Evolutionary conservation across 805 yeast species (phyloP).

Genomic region (Debaryomyces tyrocola): DNA sequence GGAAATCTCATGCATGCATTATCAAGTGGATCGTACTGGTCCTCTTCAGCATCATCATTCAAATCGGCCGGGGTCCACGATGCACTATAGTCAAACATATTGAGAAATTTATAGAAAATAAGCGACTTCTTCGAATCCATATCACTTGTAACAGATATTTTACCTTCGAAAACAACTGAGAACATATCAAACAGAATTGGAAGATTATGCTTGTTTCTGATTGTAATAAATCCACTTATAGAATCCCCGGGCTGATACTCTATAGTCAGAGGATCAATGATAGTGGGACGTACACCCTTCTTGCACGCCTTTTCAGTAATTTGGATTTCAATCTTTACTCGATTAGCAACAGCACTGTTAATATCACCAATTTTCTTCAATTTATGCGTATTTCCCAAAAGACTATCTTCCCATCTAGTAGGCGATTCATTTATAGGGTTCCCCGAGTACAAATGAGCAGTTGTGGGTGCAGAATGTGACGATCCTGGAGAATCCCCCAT

Average conservation of each 20-base stretch:
- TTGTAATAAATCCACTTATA: constrained; percentile 44
- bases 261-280: constrained; percentile 29
- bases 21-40: constrained; percentile 44
- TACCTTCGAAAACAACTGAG: constrained; percentile 44
- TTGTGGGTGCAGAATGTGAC: constrained; percentile 4
- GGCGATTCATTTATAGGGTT: constrained; percentile 24
- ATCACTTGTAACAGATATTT: constrained; percentile 24
- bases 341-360: constrained; percentile 24
- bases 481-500: constrained; percentile 5
- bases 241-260: constrained; percentile 44
- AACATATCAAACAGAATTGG: constrained; percentile 46
- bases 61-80: constrained; percentile 47
- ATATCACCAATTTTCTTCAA: constrained; percentile 34
- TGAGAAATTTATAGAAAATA: constrained; percentile 36
- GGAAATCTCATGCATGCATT: constrained; percentile 34
- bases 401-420: constrained; percentile 40
- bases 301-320: constrained; percentile 40
- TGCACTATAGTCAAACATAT: constrained; percentile 45
- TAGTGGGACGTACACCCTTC: constrained; percentile 36
- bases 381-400: constrained; percentile 42
- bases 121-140: constrained; percentile 24
- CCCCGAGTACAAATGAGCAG: constrained; percentile 2
- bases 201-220: constrained; percentile 25
- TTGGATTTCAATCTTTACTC: constrained; percentile 31
- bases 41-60: constrained; percentile 20